phyloP scores from a whole-genome alignment of 208 protist genomes.

The Acanthamoeba rhysodes region DNA sequence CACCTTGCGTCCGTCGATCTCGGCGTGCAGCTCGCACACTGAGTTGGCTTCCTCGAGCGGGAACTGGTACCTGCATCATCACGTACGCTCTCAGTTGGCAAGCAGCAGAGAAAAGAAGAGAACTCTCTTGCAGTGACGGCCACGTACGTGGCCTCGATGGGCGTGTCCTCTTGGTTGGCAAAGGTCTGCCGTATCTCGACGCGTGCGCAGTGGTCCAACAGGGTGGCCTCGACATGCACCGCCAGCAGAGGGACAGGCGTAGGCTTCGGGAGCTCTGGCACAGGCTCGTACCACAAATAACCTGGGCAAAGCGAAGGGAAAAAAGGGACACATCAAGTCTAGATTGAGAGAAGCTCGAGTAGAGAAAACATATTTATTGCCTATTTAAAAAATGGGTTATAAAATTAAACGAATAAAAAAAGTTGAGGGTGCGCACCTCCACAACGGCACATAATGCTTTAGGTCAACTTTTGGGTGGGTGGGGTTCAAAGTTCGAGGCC shows the following conservation, averaged over 20 bases:
- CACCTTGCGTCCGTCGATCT: constrained; percentile 87
- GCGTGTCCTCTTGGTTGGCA: constrained; percentile 47
- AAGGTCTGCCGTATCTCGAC: constrained; percentile 59
- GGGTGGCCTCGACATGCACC: constrained; percentile 40
- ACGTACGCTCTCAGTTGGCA: neutral
- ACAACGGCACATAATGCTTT: neutral
- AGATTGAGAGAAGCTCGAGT: too few species aligned
- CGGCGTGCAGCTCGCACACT: constrained; percentile 88
- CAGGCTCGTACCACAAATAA: neutral
- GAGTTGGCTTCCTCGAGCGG: constrained; percentile 87
- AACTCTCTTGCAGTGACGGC: neutral
- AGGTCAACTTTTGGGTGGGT: too few species aligned
- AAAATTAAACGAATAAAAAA: neutral
- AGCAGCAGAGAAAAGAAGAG: neutral
- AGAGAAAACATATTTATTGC: neutral
- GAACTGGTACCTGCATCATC: constrained; percentile 81
- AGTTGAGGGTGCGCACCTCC: neutral
- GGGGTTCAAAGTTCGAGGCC: too few species aligned
- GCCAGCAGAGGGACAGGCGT: constrained; percentile 1
- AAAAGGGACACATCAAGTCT: neutral
- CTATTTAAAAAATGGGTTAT: neutral
- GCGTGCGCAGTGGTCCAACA: constrained; percentile 22
- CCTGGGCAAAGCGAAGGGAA: neutral
- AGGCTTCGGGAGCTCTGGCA: neutral
- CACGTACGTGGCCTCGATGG: constrained; percentile 56